Percentiles rank a stretch among this genome's conserved stretches.
These are phyloP conservation scores for Globisporangium spinosum DNA, from an alignment of 352 stramenopile species.

Conservation along the genomic window DNA sequence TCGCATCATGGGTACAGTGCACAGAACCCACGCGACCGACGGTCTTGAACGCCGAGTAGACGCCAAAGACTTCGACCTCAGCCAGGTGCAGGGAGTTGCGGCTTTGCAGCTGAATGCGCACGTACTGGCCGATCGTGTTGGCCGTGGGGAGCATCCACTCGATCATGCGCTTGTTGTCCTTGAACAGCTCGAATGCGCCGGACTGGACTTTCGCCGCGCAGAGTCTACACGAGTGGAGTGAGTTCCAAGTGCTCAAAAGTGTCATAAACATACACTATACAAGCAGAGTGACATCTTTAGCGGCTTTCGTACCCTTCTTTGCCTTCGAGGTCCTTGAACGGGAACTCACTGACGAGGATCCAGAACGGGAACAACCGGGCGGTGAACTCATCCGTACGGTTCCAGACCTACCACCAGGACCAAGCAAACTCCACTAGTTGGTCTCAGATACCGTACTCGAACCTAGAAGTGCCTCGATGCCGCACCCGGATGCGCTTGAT, in stretches of 20 bases:
- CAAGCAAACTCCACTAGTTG: neutral
- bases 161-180: conserved; percentile 67
- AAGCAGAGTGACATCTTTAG: no score
- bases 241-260: neutral
- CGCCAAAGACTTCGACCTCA: conserved; percentile 90
- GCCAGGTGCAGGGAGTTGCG: conserved; percentile 91
- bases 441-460: neutral
- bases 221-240: conserved; percentile 31
- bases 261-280: no score
- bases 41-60: conserved; percentile 79
- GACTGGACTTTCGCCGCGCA: conserved; percentile 79
- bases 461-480: neutral
- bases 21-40: conserved; percentile 79
- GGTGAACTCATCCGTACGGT: conserved; percentile 89
- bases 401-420: conserved; percentile 60
- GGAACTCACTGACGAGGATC: conserved; percentile 89
- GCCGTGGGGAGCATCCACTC: conserved; percentile 86
- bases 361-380: conserved; percentile 89
- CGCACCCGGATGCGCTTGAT: conserved; percentile 74
- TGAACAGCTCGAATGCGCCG: conserved; percentile 78
- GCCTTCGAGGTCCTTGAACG: conserved; percentile 79
- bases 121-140: conserved; percentile 76
- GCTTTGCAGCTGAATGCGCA: conserved; percentile 87
- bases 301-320: conserved; percentile 49
- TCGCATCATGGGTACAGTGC: conserved; percentile 85